Conservation (phyloP, 2,329 filamentous ascomycete genomes). For the Lasiodiplodia sp. region DNA sequence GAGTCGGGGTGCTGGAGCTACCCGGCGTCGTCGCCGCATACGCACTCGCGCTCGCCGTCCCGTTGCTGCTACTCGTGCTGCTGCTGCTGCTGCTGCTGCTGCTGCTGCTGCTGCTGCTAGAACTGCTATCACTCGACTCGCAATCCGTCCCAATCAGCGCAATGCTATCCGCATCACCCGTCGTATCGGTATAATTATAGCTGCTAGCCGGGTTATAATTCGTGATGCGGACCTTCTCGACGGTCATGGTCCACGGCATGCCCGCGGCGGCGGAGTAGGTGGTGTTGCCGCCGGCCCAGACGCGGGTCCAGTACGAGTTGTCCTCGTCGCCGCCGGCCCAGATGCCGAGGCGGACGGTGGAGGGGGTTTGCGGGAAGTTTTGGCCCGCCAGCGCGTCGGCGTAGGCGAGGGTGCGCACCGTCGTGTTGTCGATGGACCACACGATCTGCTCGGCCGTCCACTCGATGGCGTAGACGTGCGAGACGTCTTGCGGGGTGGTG, state of each 20-base stretch:
- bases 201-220: conserved; percentile 60
- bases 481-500: conserved; percentile 61
- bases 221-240: conserved; percentile 58
- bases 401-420: conserved; percentile 68
- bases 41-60: background rate
- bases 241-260: conserved; percentile 59
- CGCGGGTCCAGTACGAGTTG: conserved; percentile 58
- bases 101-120: background rate
- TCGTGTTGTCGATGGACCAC: conserved; percentile 73
- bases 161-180: conserved; percentile 58
- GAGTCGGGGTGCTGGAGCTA: background rate
- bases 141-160: conserved; percentile 43
- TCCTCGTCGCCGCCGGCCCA: conserved; percentile 58
- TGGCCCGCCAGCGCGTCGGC: conserved; percentile 63
- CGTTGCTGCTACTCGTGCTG: background rate
- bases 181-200: conserved; percentile 60
- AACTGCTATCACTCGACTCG: no score
- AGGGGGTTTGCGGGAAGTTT: conserved; percentile 78
- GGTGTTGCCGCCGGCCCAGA: conserved; percentile 70
- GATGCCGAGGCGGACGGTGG: conserved; percentile 61
- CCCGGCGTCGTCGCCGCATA: conserved; percentile 1
- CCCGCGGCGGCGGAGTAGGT: conserved; percentile 51
- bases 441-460: conserved; percentile 74
- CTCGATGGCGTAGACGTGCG: conserved; percentile 72
- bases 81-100: background rate